Conservation (phyloP, 2,329 filamentous ascomycete species). For the Cladophialophora carrionii region DNA sequence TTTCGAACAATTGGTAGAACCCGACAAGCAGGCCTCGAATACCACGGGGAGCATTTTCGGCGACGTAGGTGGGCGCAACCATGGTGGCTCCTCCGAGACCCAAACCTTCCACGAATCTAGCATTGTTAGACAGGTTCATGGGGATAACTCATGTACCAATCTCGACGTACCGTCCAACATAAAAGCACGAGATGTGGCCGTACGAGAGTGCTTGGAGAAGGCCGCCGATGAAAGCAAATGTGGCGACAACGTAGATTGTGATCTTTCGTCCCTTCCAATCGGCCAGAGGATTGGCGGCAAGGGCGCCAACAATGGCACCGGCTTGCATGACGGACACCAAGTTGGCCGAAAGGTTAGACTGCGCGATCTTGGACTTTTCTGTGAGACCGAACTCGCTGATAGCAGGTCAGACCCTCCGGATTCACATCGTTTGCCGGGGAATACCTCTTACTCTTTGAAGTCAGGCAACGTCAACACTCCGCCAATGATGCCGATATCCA, state of each 20-base stretch:
- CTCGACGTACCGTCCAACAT: conserved; percentile 63
- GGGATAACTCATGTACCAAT: conserved; percentile 21
- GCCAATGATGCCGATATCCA: conserved; percentile 69
- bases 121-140: conserved; percentile 27
- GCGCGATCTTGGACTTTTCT: conserved; percentile 46
- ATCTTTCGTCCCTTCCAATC: conserved; percentile 58
- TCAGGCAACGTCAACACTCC: conserved; percentile 65
- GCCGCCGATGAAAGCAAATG: conserved; percentile 64
- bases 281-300: conserved; percentile 51
- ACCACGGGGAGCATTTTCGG: conserved; percentile 62
- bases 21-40: conserved; percentile 64
- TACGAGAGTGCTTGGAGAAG: conserved; percentile 66
- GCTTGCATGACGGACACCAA: conserved; percentile 73
- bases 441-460: conserved; percentile 56
- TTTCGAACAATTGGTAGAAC: conserved; percentile 64
- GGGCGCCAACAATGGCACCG: conserved; percentile 67
- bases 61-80: conserved; percentile 64
- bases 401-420: conserved; percentile 30
- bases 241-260: conserved; percentile 60
- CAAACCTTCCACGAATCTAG: conserved; percentile 57
- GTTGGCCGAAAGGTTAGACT: conserved; percentile 64
- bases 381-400: conserved; percentile 58
- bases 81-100: conserved; percentile 57
- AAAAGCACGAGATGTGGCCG: conserved; percentile 65
- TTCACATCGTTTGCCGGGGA: neutral